Base-by-base conservation (phyloP, 768 basidiomycete genomes). In the Pleurotus salmoneostramineus region DNA sequence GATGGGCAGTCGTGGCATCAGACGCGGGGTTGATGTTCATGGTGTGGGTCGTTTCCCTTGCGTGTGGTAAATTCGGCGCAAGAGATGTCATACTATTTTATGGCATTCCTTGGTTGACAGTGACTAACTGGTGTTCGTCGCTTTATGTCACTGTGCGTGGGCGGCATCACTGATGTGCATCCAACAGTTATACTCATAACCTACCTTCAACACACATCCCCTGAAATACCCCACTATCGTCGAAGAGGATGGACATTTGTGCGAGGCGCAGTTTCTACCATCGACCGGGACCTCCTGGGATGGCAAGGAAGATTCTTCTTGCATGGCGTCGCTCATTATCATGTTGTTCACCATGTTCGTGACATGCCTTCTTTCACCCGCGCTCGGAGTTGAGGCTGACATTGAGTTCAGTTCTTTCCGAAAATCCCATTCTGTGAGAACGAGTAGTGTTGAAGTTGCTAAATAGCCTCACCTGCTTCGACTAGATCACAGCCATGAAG, bases 181-280 rank as follows among this genome's bases (percentile, higher is more conserved):
- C 62, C 69, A 83, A 82, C 86, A 63, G 81, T 85, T 58, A 84
- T 83, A 80, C 69, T 84, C n/a, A n/a, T n/a, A 50, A 84, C 83
- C 0, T 83, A 77, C 67, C 72, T 85, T 15, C 44, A 45, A 6
- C 44, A 45, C n/a, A 6, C 82, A 3, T 82, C 83, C 64, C 78
- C 80, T 1, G 75, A 74, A 0, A 72, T 84, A 27, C 83, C 83
- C 14, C 81, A 83, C 62, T 85, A 83, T 61, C 72, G 83, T 48
- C 75, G 74, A 37, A 64, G 61, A 17, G 72, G 75, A 60, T 85
- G 83, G 83, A 75, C 77, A 11, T 84, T 79, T 69, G 71, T 82
- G 48, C 78, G 82, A 0, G 83, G 83, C 7, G 82, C 83, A 3
- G 70, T 77, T 34, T 76, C 78, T 17, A 84, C 83, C 0, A 77